Percentiles rank a stretch among this genome's conserved stretches.
These are phyloP conservation scores for Monosporascus sp. DNA, from an alignment of 2,329 filamentous ascomycete genomes.

Conservation along the genomic window DNA sequence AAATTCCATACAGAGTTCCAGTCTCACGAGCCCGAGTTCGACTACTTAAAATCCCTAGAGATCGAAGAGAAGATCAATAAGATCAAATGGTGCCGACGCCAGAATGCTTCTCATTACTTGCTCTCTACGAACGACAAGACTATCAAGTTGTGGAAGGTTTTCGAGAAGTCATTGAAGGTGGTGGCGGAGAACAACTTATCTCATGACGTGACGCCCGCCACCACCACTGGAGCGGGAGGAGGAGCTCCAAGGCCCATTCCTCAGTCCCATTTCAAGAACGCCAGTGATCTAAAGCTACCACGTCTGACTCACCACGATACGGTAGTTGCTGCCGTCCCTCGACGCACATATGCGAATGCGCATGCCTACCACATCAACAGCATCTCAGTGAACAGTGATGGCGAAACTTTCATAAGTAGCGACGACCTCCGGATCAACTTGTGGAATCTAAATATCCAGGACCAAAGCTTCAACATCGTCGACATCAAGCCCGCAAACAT, in stretches of 20 bases:
- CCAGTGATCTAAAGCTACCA: constrained; percentile 84
- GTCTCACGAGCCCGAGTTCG: constrained; percentile 98
- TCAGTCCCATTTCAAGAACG: constrained; percentile 69
- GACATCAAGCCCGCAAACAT: constrained; percentile 99
- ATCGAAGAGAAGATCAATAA: constrained; percentile 99
- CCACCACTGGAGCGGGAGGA: constrained; percentile 63
- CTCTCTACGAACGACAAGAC: constrained; percentile 99
- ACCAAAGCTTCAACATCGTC: constrained; percentile 99
- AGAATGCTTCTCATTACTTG: constrained; percentile 97
- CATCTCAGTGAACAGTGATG: constrained; percentile 99
- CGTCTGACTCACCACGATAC: constrained; percentile 97
- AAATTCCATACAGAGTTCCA: constrained; percentile 99
- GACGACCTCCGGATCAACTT: constrained; percentile 97
- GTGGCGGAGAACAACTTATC: constrained; percentile 98
- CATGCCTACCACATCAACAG: constrained; percentile 99
- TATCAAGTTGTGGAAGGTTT: constrained; percentile 99
- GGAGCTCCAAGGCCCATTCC: constrained; percentile 70
- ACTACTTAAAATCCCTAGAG: constrained; percentile 97
- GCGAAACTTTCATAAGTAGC: constrained; percentile 98
- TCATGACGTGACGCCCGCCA: constrained; percentile 80
- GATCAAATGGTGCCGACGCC: constrained; percentile 98
- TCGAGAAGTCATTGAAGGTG: constrained; percentile 98
- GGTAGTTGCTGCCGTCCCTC: constrained; percentile 91
- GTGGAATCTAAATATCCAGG: constrained; percentile 98
- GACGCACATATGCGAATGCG: constrained; percentile 94